Conservation (phyloP, 2,329 filamentous ascomycete species). For the Coniochaeta sp. region DNA sequence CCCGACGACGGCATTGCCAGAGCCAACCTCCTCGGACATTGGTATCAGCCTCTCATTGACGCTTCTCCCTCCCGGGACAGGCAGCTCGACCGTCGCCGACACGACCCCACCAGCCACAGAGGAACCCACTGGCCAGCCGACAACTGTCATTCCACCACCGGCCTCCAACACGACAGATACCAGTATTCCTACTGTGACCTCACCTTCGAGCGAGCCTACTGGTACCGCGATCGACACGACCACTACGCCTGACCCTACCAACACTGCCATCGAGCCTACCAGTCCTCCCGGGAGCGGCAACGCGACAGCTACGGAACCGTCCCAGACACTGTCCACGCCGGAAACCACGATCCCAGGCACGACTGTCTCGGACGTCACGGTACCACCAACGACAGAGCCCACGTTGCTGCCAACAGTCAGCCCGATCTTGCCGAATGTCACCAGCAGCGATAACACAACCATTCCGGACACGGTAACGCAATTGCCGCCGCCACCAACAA, state of each 20-base stretch:
- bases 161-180: background rate
- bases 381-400: background rate
- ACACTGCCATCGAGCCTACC: background rate
- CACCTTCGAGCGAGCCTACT: background rate
- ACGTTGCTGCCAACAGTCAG: background rate
- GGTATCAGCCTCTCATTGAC: background rate
- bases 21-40: background rate
- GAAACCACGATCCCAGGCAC: background rate
- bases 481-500: background rate
- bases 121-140: background rate
- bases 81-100: background rate
- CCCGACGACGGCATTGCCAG: background rate
- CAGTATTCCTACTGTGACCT: background rate
- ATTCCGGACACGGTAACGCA: conserved; percentile 4
- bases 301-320: conserved; percentile 5
- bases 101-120: background rate
- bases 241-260: background rate
- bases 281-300: conserved; percentile 3
- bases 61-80: background rate
- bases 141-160: background rate
- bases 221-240: background rate
- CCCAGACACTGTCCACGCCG: background rate
- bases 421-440: conserved; percentile 6
- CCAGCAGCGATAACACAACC: conserved; percentile 18
- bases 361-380: background rate